A percentile compares a stretch with the other conserved stretches of the same genome.
Evolutionary conservation across 2,329 filamentous ascomycete genomes (phyloP).

Genomic region (Xylaria sp.): DNA sequence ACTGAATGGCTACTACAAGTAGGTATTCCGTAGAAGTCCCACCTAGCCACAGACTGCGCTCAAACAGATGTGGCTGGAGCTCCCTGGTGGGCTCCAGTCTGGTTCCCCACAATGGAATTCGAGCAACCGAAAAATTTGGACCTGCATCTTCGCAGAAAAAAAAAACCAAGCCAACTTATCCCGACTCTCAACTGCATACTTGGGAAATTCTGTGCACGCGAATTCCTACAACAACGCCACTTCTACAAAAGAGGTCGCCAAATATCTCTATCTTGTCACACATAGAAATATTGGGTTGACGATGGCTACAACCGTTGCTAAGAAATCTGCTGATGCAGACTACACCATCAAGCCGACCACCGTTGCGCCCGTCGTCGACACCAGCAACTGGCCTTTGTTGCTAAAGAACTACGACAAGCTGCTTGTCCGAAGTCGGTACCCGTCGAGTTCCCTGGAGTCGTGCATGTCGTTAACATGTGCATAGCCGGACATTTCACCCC

Average conservation of each 20-base stretch:
- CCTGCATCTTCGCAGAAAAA: conserved; percentile 14
- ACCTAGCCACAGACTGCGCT: conserved; percentile 1
- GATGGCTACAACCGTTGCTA: conserved; percentile 26
- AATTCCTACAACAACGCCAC: conserved; percentile 21
- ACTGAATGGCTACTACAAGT: neutral
- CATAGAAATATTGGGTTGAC: conserved; percentile 22
- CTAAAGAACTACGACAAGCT: conserved; percentile 89
- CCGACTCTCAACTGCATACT: neutral
- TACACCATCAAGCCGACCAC: conserved; percentile 81
- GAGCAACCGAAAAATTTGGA: conserved; percentile 31
- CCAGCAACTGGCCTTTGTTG: conserved; percentile 85
- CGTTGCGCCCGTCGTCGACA: conserved; percentile 70
- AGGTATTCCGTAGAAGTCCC: neutral
- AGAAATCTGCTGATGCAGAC: conserved; percentile 27
- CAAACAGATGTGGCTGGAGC: conserved; percentile 20
- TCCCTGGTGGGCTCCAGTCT: conserved; percentile 5
- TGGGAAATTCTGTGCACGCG: conserved; percentile 17
- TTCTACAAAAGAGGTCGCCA: conserved; percentile 20
- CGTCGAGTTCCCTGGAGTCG: conserved; percentile 2
- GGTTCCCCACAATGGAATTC: conserved; percentile 14
- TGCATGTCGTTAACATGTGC: conserved; percentile 12
- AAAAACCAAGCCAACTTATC: conserved; percentile 10
- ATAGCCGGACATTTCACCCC: conserved; percentile 84
- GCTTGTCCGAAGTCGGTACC: conserved; percentile 18
- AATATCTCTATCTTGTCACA: conserved; percentile 15